Evolutionary conservation across 257 asterid genomes (phyloP), one percentile per base, ranked within the genome.

Genomic region (Solanum virginianum): DNA sequence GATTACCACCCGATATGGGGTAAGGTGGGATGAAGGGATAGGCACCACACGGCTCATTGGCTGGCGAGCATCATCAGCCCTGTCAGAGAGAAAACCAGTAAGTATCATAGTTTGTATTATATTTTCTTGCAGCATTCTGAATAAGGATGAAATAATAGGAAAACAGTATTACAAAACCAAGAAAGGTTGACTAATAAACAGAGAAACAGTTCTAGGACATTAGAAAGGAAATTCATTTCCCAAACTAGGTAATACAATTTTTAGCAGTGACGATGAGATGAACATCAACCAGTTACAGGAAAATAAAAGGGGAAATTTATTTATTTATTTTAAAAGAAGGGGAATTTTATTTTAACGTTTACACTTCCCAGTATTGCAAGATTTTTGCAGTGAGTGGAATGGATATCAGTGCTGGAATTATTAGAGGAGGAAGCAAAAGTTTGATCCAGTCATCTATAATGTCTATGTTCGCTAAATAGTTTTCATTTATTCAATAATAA

Each of bases 1-100:
- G 89, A 93, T 91, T 51, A 93, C 88, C 74, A 91, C 90, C 82
- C 95, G 97, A 72, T 93, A 93, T 36, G 97, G 95, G 72, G 95
- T 93, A 47, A 92, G 88, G 63, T 93, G 91, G 84, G 94, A 74
- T 63, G 95, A 91, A 59, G 93, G 57, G 86, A 93, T 86, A 45
- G 94, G 94, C 80, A 87, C 87, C 26, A 92, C 84, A 41, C 94
- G 93, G 84, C 92, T 92, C 93, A 92, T 84, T 80, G 96, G 95
- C 88, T 90, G 95, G 87, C 93, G 92, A 79, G 90, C 91, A 88
- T 93, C 97, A 86, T 89, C 92, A 60, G 87, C 91, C 91, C 94
- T 91, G 92, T 69, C 88, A 88, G 24, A 72, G 80, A 83, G 12
- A 68, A 82, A 87, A 81, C 54, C 72, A 85, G 87, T 87, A 83